phyloP scores from a whole-genome alignment of 108 stramenopile species.

The Mediolabrus comicus region DNA sequence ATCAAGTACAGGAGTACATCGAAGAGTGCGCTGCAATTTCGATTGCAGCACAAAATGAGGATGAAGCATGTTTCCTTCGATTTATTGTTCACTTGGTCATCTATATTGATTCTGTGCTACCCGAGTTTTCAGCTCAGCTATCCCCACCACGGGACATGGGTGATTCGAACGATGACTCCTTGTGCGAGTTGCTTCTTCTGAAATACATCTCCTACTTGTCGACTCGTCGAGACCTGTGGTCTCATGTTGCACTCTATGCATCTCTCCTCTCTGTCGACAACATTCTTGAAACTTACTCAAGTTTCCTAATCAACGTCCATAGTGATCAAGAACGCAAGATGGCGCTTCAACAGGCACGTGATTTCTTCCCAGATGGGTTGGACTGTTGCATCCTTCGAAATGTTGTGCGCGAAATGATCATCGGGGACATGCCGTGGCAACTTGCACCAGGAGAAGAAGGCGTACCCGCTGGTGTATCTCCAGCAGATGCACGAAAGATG shows the following conservation, averaged over 20 bases:
- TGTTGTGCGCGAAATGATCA: conserved; percentile 54
- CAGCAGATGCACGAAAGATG: conserved; percentile 47
- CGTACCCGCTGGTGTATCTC: conserved; percentile 21
- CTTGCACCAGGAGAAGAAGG: conserved; percentile 45
- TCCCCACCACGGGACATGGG: conserved; percentile 9
- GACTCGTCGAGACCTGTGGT: conserved; percentile 46
- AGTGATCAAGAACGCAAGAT: conserved; percentile 54
- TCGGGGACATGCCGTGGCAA: conserved; percentile 32
- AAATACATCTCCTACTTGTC: conserved; percentile 23
- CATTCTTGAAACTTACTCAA: conserved; percentile 53
- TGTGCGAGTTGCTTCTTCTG: conserved; percentile 31
- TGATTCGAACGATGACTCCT: conserved; percentile 1
- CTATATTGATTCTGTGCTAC: conserved; percentile 34
- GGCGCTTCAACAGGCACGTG: conserved; percentile 56
- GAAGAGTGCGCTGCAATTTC: conserved; percentile 31
- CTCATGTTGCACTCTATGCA: conserved; percentile 64
- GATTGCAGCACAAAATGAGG: conserved; percentile 10
- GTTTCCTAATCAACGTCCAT: conserved; percentile 49
- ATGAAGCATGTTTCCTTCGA: conserved; percentile 30
- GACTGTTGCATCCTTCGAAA: conserved; percentile 47
- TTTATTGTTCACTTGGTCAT: conserved; percentile 41
- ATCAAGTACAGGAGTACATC: conserved; percentile 41
- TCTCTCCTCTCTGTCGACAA: conserved; percentile 55
- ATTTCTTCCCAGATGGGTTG: conserved; percentile 49
- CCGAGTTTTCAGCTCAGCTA: conserved; percentile 31